These are phyloP conservation scores for Medakamo hakoo DNA, from an alignment of 139 green algal species.

Conservation along the genomic window DNA sequence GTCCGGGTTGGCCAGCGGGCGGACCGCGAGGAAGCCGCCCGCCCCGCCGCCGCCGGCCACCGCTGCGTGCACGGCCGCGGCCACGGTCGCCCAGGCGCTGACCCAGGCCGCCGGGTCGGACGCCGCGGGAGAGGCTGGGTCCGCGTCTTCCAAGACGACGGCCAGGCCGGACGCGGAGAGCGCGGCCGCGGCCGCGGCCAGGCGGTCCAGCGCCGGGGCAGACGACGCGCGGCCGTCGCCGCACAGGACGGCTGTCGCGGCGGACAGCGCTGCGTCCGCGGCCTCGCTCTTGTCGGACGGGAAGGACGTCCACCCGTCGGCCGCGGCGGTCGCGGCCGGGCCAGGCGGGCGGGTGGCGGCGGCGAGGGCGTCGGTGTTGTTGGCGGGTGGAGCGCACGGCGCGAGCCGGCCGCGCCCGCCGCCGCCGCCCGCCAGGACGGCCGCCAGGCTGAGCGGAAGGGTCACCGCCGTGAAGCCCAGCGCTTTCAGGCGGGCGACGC, in stretches of 20 bases:
- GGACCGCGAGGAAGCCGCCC: background rate
- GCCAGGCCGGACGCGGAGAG: background rate
- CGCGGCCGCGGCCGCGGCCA: background rate
- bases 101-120: background rate
- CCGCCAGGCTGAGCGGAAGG: constrained; percentile 13
- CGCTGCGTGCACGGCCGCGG: background rate
- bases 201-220: background rate
- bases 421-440: background rate
- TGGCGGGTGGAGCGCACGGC: background rate
- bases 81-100: background rate
- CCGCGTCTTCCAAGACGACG: background rate
- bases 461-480: constrained; percentile 15
- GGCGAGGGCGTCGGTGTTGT: background rate
- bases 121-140: too few species aligned
- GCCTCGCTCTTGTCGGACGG: background rate
- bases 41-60: too few species aligned
- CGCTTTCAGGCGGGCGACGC: background rate
- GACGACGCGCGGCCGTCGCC: background rate
- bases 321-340: too few species aligned
- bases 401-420: too few species aligned
- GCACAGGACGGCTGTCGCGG: too few species aligned
- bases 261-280: too few species aligned
- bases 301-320: background rate
- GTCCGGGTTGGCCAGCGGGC: background rate
- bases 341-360: background rate